phyloP scores from a whole-genome alignment of 106 monocot genomes.

The Alisma plantagoaquatica region DNA sequence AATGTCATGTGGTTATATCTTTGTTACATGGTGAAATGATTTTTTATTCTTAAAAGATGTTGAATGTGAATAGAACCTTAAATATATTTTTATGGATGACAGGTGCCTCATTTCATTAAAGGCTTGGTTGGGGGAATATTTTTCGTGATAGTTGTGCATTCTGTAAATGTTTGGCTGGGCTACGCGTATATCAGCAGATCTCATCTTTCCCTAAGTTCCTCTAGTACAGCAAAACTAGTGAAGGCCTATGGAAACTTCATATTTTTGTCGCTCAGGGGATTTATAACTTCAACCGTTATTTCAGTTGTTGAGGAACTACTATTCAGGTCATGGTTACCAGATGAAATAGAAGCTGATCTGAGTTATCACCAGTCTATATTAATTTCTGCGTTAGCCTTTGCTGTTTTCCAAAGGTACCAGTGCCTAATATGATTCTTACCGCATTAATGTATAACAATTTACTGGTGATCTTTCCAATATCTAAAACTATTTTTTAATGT shows the following conservation, averaged over 20 bases:
- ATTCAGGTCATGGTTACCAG: slow-evolving; percentile 82
- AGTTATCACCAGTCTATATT: slow-evolving; percentile 55
- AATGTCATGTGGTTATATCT: too few species aligned
- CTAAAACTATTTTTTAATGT: too few species aligned
- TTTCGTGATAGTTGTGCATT: slow-evolving; percentile 62
- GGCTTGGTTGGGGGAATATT: slow-evolving; percentile 60
- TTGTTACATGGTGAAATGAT: too few species aligned
- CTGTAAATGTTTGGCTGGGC: slow-evolving; percentile 53
- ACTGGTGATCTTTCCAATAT: too few species aligned
- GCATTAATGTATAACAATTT: too few species aligned
- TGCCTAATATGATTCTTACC: too few species aligned
- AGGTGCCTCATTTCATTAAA: slow-evolving; percentile 48
- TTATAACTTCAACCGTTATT: slow-evolving; percentile 40
- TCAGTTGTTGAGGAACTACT: slow-evolving; percentile 69
- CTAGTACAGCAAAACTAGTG: slow-evolving; percentile 20
- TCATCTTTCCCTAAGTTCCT: slow-evolving; percentile 21
- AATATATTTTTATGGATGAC: too few species aligned
- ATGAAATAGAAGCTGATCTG: slow-evolving; percentile 73
- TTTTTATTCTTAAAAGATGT: too few species aligned
- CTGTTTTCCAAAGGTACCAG: slow-evolving; percentile 76
- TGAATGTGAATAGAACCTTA: too few species aligned
- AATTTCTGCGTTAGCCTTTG: slow-evolving; percentile 65
- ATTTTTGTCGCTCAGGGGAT: slow-evolving; percentile 32
- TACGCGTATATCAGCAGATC: slow-evolving; percentile 31
- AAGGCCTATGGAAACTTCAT: slow-evolving; percentile 41